phyloP scores from a whole-genome alignment of 352 stramenopile species.

The Phytophthora megakarya region DNA sequence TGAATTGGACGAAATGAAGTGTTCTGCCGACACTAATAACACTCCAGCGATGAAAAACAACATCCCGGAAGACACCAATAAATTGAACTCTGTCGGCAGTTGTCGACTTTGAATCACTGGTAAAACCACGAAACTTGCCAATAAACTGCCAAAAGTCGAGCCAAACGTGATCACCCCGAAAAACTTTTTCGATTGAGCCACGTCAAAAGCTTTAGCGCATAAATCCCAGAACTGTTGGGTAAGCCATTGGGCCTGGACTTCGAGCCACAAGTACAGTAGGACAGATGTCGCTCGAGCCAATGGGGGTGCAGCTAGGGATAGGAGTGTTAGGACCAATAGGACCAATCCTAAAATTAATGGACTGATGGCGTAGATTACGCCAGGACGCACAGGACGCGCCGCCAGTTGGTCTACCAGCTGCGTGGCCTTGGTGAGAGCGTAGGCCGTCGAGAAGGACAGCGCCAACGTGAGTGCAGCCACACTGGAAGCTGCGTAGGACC shows the following conservation, averaged over 20 bases:
- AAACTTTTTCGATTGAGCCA: slow-evolving; percentile 84
- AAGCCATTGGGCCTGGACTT: slow-evolving; percentile 75
- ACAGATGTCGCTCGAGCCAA: slow-evolving; percentile 58
- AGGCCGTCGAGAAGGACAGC: slow-evolving; percentile 76
- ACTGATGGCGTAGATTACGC: slow-evolving; percentile 60
- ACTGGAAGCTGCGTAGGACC: slow-evolving; percentile 68
- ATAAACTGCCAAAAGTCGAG: slow-evolving; percentile 75
- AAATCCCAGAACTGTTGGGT: slow-evolving; percentile 89
- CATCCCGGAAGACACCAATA: slow-evolving; percentile 59
- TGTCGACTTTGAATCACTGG: slow-evolving; percentile 52
- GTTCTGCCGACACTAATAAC: slow-evolving; percentile 55
- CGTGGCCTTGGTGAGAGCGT: slow-evolving; percentile 58
- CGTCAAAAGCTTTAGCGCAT: slow-evolving; percentile 80
- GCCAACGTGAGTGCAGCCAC: slow-evolving; percentile 74
- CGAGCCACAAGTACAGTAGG: slow-evolving; percentile 81
- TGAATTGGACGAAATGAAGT: slow-evolving; percentile 36
- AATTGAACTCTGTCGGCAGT: slow-evolving; percentile 75
- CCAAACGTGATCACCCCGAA: slow-evolving; percentile 89
- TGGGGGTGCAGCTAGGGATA: slow-evolving; percentile 51
- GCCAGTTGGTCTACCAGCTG: slow-evolving; percentile 41
- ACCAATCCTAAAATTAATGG: slow-evolving; percentile 49
- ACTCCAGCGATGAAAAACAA: slow-evolving; percentile 65
- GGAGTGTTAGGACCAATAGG: slow-evolving; percentile 48
- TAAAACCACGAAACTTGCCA: slow-evolving; percentile 76
- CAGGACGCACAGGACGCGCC: slow-evolving; percentile 25